A percentile compares a stretch with the other conserved stretches of the same genome.
Conservation (phyloP, 805 yeast species). For the Starmerella etchellsii region DNA sequence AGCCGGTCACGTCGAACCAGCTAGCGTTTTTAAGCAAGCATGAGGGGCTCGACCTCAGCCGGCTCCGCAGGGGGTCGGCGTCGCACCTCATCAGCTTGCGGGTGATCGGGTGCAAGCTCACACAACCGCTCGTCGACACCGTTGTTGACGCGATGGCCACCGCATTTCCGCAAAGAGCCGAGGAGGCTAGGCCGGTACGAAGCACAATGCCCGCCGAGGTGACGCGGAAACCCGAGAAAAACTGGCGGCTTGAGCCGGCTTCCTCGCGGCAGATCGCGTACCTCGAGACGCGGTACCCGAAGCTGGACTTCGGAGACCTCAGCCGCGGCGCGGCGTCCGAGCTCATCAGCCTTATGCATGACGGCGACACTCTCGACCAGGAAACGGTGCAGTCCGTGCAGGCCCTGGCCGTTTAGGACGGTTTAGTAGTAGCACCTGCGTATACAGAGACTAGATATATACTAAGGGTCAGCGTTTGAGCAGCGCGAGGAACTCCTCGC, state of each 20-base stretch:
- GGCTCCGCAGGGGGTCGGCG: conserved; percentile 13
- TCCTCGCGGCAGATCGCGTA: neutral
- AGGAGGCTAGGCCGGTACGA: no score
- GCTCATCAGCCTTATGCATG: conserved; percentile 12
- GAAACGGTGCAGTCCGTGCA: conserved; percentile 3
- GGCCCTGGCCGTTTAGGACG: no score
- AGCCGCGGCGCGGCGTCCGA: conserved; percentile 12
- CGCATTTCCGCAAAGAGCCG: no score
- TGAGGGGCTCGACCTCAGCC: neutral
- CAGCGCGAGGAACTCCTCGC: conserved; percentile 86
- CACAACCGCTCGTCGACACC: conserved; percentile 4
- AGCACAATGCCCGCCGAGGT: no score
- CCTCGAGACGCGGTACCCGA: neutral
- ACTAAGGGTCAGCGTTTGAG: no score
- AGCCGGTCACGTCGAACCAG: conserved; percentile 1
- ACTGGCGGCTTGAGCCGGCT: neutral
- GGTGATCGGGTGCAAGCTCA: conserved; percentile 10
- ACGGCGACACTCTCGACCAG: conserved; percentile 11
- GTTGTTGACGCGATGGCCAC: neutral
- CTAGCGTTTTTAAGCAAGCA: neutral
- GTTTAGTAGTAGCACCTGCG: no score
- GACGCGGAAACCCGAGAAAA: neutral
- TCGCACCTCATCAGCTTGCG: conserved; percentile 11
- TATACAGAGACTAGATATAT: no score
- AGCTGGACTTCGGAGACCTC: neutral